Evolutionary conservation across 106 monocot species (phyloP).

Genomic region (Allium sativum): DNA sequence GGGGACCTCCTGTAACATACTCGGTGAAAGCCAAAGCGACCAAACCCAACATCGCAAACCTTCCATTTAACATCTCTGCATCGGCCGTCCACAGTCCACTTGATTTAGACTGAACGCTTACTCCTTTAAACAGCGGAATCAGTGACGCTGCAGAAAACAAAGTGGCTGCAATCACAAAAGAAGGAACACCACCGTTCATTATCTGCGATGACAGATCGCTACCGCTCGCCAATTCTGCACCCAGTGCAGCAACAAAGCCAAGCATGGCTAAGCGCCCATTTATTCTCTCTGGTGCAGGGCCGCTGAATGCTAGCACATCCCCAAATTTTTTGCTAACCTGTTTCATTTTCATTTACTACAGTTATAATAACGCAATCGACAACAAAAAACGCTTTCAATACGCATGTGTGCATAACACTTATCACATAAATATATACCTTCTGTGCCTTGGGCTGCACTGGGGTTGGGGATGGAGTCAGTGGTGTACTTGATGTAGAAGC

Average conservation of each 20-base stretch:
- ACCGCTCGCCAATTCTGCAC: constrained; percentile 35
- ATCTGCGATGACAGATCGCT: constrained; percentile 33
- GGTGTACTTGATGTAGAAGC: too few relatives aligned
- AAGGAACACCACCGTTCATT: constrained; percentile 32
- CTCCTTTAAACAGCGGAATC: constrained; percentile 52
- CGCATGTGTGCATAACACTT: too few relatives aligned
- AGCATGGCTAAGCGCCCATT: constrained; percentile 75
- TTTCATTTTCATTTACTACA: too few relatives aligned
- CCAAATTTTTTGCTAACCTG: constrained; percentile 30
- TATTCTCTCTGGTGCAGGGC: constrained; percentile 71
- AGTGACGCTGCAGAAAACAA: constrained; percentile 54
- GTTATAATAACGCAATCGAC: too few relatives aligned
- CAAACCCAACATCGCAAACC: constrained; percentile 62
- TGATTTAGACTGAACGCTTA: constrained; percentile 26
- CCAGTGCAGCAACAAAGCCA: constrained; percentile 53
- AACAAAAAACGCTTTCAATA: too few relatives aligned
- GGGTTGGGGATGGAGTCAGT: too few relatives aligned
- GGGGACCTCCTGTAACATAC: constrained; percentile 58
- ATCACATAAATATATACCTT: too few relatives aligned
- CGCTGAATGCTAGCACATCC: constrained; percentile 55
- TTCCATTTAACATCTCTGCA: constrained; percentile 68
- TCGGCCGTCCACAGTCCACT: constrained; percentile 34
- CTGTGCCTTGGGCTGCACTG: too few relatives aligned
- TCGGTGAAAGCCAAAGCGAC: constrained; percentile 66
- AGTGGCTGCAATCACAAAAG: constrained; percentile 27